Evolutionary conservation across 2,329 filamentous ascomycete genomes (phyloP).

Genomic region (Nigrograna mackinnonii): DNA sequence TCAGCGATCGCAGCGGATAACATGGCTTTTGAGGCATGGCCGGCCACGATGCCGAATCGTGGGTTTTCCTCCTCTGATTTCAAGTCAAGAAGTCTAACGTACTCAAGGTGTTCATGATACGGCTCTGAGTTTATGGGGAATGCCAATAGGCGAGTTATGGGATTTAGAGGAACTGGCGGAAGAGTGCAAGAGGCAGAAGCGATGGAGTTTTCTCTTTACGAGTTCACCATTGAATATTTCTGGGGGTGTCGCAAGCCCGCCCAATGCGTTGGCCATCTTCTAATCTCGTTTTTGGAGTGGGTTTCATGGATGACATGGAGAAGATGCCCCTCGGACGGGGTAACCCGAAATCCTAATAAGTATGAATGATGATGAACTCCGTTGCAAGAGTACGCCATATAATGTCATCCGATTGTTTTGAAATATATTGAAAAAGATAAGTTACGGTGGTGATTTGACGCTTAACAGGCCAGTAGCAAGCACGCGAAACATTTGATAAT

Average conservation of each 20-base stretch:
- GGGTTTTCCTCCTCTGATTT: neutral
- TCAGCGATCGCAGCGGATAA: constrained; percentile 35
- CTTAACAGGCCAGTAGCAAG: too few species aligned
- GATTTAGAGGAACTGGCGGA: constrained; percentile 32
- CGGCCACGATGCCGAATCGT: constrained; percentile 20
- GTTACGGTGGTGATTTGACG: too few species aligned
- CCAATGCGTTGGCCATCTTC: constrained; percentile 29
- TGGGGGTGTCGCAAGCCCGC: constrained; percentile 29
- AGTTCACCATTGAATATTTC: constrained; percentile 50
- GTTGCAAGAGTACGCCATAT: too few species aligned
- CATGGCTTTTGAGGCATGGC: constrained; percentile 37
- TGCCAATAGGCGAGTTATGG: constrained; percentile 40
- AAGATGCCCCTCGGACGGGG: too few species aligned
- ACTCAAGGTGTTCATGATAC: constrained; percentile 28
- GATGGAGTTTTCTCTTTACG: constrained; percentile 58
- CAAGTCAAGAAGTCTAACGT: constrained; percentile 14
- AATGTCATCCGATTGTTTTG: too few species aligned
- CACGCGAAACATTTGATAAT: too few species aligned
- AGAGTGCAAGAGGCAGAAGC: constrained; percentile 26
- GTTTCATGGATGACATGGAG: too few species aligned
- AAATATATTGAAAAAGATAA: too few species aligned
- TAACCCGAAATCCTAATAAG: too few species aligned
- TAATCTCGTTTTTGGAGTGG: too few species aligned
- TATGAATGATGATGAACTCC: too few species aligned
- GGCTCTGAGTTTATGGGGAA: constrained; percentile 31